phyloP scores from a whole-genome alignment of 257 asterid genomes.

The Solanum pennellii region DNA sequence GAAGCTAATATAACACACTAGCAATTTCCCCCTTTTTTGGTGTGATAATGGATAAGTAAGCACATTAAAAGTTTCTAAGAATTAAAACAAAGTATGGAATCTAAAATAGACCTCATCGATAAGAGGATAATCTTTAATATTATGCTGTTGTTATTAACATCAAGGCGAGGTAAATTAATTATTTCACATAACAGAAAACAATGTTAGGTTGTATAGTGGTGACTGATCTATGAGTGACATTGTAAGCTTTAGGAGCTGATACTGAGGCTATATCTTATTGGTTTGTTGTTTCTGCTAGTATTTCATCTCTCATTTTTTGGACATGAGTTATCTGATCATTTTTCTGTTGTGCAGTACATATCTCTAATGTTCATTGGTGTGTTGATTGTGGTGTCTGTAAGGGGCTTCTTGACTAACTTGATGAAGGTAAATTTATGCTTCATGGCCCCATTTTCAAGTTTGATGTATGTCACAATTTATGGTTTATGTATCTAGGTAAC shows the following conservation, averaged over 20 bases:
- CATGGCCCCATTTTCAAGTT: not conserved
- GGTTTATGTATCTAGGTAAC: not conserved
- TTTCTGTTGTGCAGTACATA: constrained; percentile 52
- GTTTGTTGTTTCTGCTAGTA: not conserved
- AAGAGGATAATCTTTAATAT: not conserved
- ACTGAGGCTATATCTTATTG: not conserved
- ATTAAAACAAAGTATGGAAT: not conserved
- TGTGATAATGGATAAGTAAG: not conserved
- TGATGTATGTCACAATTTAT: not conserved
- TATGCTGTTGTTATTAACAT: not conserved
- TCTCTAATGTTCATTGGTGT: constrained; percentile 89
- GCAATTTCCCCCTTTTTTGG: not conserved
- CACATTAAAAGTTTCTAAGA: not conserved
- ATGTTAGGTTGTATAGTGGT: not conserved
- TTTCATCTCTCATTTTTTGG: not conserved
- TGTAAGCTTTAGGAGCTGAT: not conserved
- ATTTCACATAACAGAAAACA: not conserved
- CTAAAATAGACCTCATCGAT: not conserved
- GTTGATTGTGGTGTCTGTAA: constrained; percentile 81
- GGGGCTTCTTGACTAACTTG: constrained; percentile 82
- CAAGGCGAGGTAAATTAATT: not conserved
- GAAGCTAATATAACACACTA: not conserved
- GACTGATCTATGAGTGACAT: not conserved
- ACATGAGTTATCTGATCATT: not conserved
- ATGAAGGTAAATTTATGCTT: constrained; percentile 55